phyloP scores from a whole-genome alignment of 108 stramenopile genomes.

The Stephanodiscus minutulus region DNA sequence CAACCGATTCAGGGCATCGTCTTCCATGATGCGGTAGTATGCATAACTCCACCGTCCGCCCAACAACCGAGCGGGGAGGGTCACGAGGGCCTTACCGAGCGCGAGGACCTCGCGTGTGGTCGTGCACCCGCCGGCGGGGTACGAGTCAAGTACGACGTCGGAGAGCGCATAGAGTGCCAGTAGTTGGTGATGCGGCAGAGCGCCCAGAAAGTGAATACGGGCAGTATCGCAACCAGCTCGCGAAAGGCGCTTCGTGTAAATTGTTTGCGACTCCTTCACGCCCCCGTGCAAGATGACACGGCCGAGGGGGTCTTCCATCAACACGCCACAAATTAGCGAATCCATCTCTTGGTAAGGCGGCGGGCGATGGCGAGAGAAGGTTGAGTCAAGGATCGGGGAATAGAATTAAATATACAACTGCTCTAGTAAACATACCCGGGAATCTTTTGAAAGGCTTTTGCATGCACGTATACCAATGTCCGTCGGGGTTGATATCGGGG shows the following conservation, averaged over 20 bases:
- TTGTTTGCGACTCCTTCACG: neutral
- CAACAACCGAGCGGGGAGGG: constrained; percentile 44
- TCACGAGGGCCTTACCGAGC: constrained; percentile 44
- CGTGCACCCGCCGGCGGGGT: constrained; percentile 50
- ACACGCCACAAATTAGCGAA: constrained; percentile 35
- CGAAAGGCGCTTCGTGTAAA: constrained; percentile 11
- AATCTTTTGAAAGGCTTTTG: constrained; percentile 54
- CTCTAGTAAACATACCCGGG: too few relatives aligned
- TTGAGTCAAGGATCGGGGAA: too few relatives aligned
- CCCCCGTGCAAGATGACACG: neutral
- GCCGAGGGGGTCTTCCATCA: constrained; percentile 21
- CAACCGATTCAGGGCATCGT: constrained; percentile 9
- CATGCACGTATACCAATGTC: constrained; percentile 39
- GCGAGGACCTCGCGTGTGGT: constrained; percentile 50
- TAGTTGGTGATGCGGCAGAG: constrained; percentile 35
- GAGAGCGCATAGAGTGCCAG: constrained; percentile 31
- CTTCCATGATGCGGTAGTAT: constrained; percentile 6
- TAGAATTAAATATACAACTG: too few relatives aligned
- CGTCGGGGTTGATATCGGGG: neutral
- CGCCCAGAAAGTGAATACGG: constrained; percentile 29
- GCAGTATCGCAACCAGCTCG: constrained; percentile 39
- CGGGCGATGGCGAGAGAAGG: too few relatives aligned
- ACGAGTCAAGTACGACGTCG: constrained; percentile 42
- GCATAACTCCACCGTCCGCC: constrained; percentile 46
- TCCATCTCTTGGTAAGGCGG: constrained; percentile 42